These are phyloP conservation scores for Trichothecium sympodiale DNA, from an alignment of 2,329 filamentous ascomycete genomes.

Conservation along the genomic window DNA sequence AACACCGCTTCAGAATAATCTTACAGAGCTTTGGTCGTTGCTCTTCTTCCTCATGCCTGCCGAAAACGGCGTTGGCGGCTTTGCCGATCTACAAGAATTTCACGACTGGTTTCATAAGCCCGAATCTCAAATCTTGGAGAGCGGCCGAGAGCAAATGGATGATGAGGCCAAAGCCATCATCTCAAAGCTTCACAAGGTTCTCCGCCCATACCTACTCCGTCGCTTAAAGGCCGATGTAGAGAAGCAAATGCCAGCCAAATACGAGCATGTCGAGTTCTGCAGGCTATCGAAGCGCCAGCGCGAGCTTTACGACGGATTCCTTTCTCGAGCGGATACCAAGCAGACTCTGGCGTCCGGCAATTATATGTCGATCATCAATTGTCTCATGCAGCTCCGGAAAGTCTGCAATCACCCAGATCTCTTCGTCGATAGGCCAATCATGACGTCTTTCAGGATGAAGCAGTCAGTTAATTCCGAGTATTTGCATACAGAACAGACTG, in stretches of 20 bases:
- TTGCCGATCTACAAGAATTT: conserved; percentile 91
- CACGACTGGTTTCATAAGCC: conserved; percentile 93
- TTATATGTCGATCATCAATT: conserved; percentile 96
- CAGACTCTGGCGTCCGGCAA: conserved; percentile 86
- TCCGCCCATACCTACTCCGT: conserved; percentile 83
- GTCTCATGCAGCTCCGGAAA: conserved; percentile 91
- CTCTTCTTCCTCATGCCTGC: conserved; percentile 95
- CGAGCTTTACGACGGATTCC: conserved; percentile 92
- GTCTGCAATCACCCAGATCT: conserved; percentile 98
- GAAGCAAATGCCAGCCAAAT: conserved; percentile 97
- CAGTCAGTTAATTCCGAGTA: conserved; percentile 67
- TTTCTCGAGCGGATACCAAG: conserved; percentile 80
- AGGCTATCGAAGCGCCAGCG: conserved; percentile 89
- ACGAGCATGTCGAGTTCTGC: conserved; percentile 94
- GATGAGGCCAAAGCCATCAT: conserved; percentile 89
- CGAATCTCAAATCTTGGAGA: conserved; percentile 91
- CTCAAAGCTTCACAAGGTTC: conserved; percentile 82
- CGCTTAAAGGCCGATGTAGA: conserved; percentile 93
- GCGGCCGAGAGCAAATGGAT: conserved; percentile 86
- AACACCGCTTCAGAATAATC: conserved; percentile 91
- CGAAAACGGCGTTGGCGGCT: conserved; percentile 75
- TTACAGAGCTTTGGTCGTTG: conserved; percentile 93
- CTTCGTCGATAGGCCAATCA: conserved; percentile 91
- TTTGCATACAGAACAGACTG: conserved; percentile 57
- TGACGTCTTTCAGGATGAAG: conserved; percentile 90